A percentile compares a stretch with the other conserved stretches of the same genome.
Evolutionary conservation across 257 asterid species (phyloP).

Genomic region (Gentiana macrophylla): DNA sequence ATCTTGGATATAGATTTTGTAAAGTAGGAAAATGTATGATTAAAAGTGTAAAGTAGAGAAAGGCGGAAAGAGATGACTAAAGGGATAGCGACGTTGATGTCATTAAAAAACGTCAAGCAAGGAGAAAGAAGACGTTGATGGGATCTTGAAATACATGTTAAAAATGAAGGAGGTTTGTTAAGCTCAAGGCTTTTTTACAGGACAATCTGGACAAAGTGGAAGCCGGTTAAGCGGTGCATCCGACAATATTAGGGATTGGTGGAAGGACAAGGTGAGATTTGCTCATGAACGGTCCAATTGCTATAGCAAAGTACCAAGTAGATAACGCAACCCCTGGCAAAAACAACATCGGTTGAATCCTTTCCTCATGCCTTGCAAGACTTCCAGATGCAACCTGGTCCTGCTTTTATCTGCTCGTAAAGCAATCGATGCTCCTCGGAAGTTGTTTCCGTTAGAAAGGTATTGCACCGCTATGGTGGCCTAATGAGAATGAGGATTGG

Average conservation of each 20-base stretch:
- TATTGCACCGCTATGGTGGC: conserved; percentile 72
- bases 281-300: conserved; percentile 68
- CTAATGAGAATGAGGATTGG: conserved; percentile 62
- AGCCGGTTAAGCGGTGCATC: conserved; percentile 72
- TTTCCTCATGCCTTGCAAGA: conserved; percentile 36
- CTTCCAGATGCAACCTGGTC: conserved; percentile 64
- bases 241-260: conserved; percentile 64
- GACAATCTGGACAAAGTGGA: conserved; percentile 70
- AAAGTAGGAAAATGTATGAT: too few relatives aligned
- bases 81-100: too few relatives aligned
- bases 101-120: too few relatives aligned
- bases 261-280: conserved; percentile 70
- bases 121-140: conserved; percentile 72
- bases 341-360: conserved; percentile 17
- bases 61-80: too few relatives aligned
- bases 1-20: too few relatives aligned
- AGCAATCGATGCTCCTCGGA: conserved; percentile 66
- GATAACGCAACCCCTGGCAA: conserved; percentile 30
- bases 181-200: conserved; percentile 68
- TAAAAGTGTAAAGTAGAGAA: too few relatives aligned
- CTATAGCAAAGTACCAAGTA: conserved; percentile 50
- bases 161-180: conserved; percentile 74
- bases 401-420: conserved; percentile 57
- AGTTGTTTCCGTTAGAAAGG: conserved; percentile 55
- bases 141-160: conserved; percentile 68